Evolutionary conservation across 148 eudicot species (phyloP), one percentile per base, ranked within the genome.

Genomic region (Salicornia ramosissima): DNA sequence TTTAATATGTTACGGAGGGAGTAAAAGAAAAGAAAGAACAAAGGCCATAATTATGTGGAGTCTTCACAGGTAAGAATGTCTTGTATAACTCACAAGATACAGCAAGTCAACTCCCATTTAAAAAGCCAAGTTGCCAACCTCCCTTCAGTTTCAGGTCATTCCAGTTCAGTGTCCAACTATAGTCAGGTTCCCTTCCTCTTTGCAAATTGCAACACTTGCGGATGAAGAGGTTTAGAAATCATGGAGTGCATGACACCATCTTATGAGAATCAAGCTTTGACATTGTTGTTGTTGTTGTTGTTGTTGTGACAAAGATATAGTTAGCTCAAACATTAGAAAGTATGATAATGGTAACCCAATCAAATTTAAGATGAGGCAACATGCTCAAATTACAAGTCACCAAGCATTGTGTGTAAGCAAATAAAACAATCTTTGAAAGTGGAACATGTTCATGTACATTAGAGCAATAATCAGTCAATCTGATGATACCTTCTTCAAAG

Each of bases 401-500:
- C 26, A 19, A 1, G 64, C 30, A 42, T 24, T 4, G 45, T 40
- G 66, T 40, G 45, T 15, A 63, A 63, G 28, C 65, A 36, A n/a
- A 31, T 25, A 60, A 19, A 33, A 4, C 2, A 60, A 19, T 30
- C 26, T 28, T n/a, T n/a, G n/a, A n/a, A 58, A 30, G 18, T 33
- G 60, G 43, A 34, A 30, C 31, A 8, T 75, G 47, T 61, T 43
- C 28, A 6, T 21, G 47, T 61, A 71, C 25, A 22, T 29, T 33
- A 43, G 19, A 72, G 13, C 28, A 34, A 19, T n/a, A 60, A 60
- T 13, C 39, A 68, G 47, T 50, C n/a, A 26, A 25, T 67, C 33
- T 21, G 71, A 52, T 73, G 57, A 51, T 83, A 91, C 95, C 97
- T 90, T 93, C 82, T 93, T 93, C 43, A 93, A 78, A 62, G 90